Base-by-base conservation (phyloP, 768 basidiomycete genomes). In the Zangia roseola region DNA sequence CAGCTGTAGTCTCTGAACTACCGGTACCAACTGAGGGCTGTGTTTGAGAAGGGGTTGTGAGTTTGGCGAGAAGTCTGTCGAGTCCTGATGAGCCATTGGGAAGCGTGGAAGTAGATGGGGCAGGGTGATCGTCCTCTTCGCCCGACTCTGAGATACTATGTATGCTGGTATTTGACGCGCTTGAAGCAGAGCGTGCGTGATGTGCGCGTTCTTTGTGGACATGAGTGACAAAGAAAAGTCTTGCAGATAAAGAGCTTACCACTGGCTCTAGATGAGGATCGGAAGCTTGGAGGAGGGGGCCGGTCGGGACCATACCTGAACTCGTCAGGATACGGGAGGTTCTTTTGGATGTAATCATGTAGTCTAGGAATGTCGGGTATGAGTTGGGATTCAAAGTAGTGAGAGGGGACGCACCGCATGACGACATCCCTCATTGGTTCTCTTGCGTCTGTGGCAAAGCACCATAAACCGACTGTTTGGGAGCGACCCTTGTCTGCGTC, bases 381-480 rank as follows among this genome's bases (percentile, higher is more conserved):
- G 53, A 41, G 16, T 35, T 2, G 13, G 6, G 25, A 10, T 17
- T 2, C n/a, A 13, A n/a, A 31, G 24, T 7, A 26, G 21, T 24
- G 4, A 26, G 28, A 24, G 42, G 28, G n/a, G 8, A 68, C 75
- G 42, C 53, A 84, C 86, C 86, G 78, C 61, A 77, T 70, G 71
- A 90, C 78, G 39, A 88, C 85, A 48, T 86, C 81, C 42, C 79
- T 78, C 70, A 91, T 74, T 20, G 84, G 79, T 62, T 89, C 87
- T 34, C 87, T 76, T 17, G 82, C 78, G 40, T 84, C 83, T 7
- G 81, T 80, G 8, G 82, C 75, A 58, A 82, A 81, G 67, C 83
- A 86, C 90, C 89, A 92, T 10, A 91, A 69, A 14, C 87, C 86
- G 49, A 88, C 77, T 1, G 80, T 85, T 38, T 72, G 72, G 2